Evolutionary conservation across 2,329 filamentous ascomycete species (phyloP).

Genomic region (Xylariaceae sp.): DNA sequence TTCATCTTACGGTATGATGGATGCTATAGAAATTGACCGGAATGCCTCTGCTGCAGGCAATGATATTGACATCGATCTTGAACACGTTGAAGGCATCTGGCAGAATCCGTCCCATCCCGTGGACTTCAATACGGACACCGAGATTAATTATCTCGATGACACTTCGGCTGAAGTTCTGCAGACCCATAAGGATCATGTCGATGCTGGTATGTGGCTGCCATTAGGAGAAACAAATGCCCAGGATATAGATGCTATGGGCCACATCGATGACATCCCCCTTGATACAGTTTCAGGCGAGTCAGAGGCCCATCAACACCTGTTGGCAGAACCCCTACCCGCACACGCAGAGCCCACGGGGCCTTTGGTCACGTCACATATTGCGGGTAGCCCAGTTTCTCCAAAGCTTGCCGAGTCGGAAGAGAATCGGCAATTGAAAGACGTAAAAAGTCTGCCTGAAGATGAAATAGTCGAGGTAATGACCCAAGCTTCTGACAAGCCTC

Average conservation of each 20-base stretch:
- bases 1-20: constrained; percentile 33
- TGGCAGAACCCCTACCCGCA: constrained; percentile 2
- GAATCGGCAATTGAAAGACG: background rate
- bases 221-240: constrained; percentile 4
- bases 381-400: background rate
- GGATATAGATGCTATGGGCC: constrained; percentile 2
- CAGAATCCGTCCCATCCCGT: constrained; percentile 16
- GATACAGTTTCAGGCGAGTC: constrained; percentile 5
- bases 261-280: constrained; percentile 4
- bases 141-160: constrained; percentile 26
- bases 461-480: constrained; percentile 1
- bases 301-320: constrained; percentile 2
- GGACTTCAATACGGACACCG: constrained; percentile 18
- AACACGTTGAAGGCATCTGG: constrained; percentile 27
- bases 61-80: constrained; percentile 33
- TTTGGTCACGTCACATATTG: background rate
- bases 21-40: constrained; percentile 29
- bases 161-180: constrained; percentile 16
- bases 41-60: constrained; percentile 23
- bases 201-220: constrained; percentile 17
- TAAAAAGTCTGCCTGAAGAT: constrained; percentile 1
- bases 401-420: background rate
- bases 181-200: constrained; percentile 7
- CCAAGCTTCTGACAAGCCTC: background rate
- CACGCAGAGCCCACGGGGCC: background rate